A percentile compares a stretch with the other conserved stretches of the same genome.
Evolutionary conservation across 2,329 filamentous ascomycete genomes (phyloP).

Genomic region (Ophiobolus disseminans): DNA sequence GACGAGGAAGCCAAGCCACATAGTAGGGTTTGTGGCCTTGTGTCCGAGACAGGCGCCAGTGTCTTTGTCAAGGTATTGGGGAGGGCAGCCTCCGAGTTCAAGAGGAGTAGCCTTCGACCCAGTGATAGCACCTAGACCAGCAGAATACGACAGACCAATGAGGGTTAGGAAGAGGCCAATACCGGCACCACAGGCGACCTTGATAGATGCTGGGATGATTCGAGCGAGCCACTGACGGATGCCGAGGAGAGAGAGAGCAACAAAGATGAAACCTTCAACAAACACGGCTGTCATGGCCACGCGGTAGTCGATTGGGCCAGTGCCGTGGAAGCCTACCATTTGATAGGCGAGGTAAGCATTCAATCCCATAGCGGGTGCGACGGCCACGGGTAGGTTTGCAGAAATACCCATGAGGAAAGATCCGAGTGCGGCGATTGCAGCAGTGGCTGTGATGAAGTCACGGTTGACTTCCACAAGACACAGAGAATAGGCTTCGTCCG

Average conservation of each 20-base stretch:
- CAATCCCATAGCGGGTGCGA: constrained; percentile 79
- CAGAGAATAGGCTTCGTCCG: constrained; percentile 66
- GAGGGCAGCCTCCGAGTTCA: constrained; percentile 75
- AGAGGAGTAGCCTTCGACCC: constrained; percentile 72
- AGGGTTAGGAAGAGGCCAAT: constrained; percentile 85
- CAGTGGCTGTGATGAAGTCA: constrained; percentile 83
- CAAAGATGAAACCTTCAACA: constrained; percentile 85
- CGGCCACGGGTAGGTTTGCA: constrained; percentile 77
- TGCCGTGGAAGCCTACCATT: constrained; percentile 78
- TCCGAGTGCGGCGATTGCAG: constrained; percentile 79
- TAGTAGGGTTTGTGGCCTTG: constrained; percentile 81
- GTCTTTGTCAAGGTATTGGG: constrained; percentile 52
- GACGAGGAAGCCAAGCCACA: constrained; percentile 90
- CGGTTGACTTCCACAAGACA: constrained; percentile 71
- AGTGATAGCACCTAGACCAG: constrained; percentile 80
- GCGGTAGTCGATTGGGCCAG: constrained; percentile 69
- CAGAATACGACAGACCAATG: constrained; percentile 80
- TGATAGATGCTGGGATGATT: constrained; percentile 78
- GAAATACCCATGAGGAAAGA: constrained; percentile 83
- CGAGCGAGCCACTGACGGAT: constrained; percentile 72
- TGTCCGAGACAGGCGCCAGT: constrained; percentile 66
- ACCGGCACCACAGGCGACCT: constrained; percentile 87
- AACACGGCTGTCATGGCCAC: constrained; percentile 86
- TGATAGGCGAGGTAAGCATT: constrained; percentile 91
- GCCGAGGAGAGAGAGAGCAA: constrained; percentile 74